A percentile compares a stretch with the other conserved stretches of the same genome.
phyloP scores from a whole-genome alignment of 2,329 filamentous ascomycete species.

The Allantophomopsis lycopodina region DNA sequence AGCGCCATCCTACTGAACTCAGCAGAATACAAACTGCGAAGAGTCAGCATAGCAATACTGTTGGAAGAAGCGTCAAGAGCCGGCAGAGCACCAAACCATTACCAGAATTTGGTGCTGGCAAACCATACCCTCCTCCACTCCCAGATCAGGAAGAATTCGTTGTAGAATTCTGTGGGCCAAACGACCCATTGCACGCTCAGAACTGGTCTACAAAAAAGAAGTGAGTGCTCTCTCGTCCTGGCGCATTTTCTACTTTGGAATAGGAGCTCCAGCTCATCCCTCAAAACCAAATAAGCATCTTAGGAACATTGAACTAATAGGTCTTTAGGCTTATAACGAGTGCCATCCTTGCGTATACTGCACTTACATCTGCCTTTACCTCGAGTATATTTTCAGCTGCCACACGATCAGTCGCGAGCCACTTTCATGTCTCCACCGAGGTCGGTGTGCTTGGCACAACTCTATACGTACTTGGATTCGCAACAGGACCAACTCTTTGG shows the following conservation, averaged over 20 bases:
- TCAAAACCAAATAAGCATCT: too few species aligned
- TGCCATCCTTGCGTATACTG: constrained; percentile 59
- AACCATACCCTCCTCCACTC: constrained; percentile 56
- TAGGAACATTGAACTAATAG: constrained; percentile 5
- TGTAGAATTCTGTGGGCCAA: constrained; percentile 71
- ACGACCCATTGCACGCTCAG: constrained; percentile 75
- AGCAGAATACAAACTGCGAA: constrained; percentile 57
- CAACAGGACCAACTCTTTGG: constrained; percentile 57
- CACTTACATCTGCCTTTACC: constrained; percentile 56
- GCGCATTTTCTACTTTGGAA: constrained; percentile 20
- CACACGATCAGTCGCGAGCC: constrained; percentile 36
- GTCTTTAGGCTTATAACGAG: constrained; percentile 40
- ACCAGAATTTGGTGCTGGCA: constrained; percentile 60
- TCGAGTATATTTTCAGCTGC: constrained; percentile 65
- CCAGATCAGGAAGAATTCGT: constrained; percentile 66
- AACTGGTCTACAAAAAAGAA: constrained; percentile 79
- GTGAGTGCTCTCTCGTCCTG: constrained; percentile 26
- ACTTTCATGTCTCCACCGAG: constrained; percentile 47
- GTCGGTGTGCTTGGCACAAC: constrained; percentile 53
- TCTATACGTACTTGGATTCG: constrained; percentile 59
- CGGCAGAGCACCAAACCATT: constrained; percentile 42
- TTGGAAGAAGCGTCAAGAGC: constrained; percentile 39
- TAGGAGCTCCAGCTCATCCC: constrained; percentile 18
- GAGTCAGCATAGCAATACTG: constrained; percentile 59
- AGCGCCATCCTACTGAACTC: constrained; percentile 55